These are phyloP conservation scores for Kodamaea suecica DNA, from an alignment of 1,139 yeast species.

Conservation along the genomic window DNA sequence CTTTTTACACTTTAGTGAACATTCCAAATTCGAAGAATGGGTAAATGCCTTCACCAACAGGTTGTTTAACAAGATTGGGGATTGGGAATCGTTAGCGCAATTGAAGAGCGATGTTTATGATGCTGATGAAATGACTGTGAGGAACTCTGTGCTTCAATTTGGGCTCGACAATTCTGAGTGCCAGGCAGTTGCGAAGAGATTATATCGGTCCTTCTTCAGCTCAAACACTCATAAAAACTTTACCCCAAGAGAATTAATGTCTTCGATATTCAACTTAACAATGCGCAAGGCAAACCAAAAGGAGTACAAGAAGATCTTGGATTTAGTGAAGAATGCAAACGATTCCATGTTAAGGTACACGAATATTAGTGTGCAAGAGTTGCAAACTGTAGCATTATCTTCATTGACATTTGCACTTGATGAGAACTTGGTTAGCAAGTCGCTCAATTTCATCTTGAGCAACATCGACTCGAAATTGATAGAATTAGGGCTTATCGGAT, in stretches of 20 bases:
- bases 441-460: constrained; percentile 52
- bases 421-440: constrained; percentile 46
- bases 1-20: constrained; percentile 29
- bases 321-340: constrained; percentile 49
- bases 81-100: constrained; percentile 19
- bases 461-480: constrained; percentile 54
- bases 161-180: constrained; percentile 28
- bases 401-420: constrained; percentile 49
- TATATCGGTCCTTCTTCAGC: constrained; percentile 36
- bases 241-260: constrained; percentile 45
- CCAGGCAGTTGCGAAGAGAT: constrained; percentile 35
- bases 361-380: constrained; percentile 26
- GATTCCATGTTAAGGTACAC: constrained; percentile 34
- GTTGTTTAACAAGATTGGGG: constrained; percentile 23
- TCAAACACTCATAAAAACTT: constrained; percentile 42
- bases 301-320: constrained; percentile 56
- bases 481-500: constrained; percentile 55
- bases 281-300: constrained; percentile 36
- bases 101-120: constrained; percentile 12
- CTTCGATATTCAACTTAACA: constrained; percentile 34
- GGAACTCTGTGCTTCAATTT: constrained; percentile 40
- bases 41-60: constrained; percentile 17
- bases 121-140: constrained; percentile 35
- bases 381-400: constrained; percentile 54
- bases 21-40: constrained; percentile 23